Evolutionary conservation across 2,329 filamentous ascomycete species (phyloP).

Genomic region (Penicillium vulpinum): DNA sequence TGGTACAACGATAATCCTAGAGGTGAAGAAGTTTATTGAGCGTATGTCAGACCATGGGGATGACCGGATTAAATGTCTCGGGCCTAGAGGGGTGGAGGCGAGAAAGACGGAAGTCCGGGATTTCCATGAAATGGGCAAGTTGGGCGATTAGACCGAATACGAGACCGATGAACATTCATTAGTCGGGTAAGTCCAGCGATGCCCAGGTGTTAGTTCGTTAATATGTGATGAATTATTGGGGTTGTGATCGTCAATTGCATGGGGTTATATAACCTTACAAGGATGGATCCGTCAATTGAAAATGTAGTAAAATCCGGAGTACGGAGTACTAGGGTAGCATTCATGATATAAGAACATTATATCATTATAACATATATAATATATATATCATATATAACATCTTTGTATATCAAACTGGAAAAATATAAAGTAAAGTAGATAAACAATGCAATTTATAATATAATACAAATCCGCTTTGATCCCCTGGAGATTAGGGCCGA

Average conservation of each 20-base stretch:
- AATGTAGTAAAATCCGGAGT: too few relatives aligned
- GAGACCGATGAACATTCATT: background rate
- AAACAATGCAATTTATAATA: background rate
- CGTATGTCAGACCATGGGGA: background rate
- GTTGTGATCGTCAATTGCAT: too few relatives aligned
- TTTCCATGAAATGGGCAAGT: background rate
- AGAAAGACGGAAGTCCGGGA: background rate
- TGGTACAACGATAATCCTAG: background rate
- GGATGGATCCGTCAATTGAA: too few relatives aligned
- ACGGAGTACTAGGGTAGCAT: too few relatives aligned
- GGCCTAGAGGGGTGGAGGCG: background rate
- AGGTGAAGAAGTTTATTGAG: background rate
- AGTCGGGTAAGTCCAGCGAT: background rate
- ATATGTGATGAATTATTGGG: too few relatives aligned
- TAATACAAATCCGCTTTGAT: conserved; percentile 17
- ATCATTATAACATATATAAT: too few relatives aligned
- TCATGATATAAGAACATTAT: too few relatives aligned
- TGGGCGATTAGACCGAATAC: conserved; percentile 3
- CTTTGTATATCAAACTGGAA: too few relatives aligned
- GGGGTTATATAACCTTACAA: too few relatives aligned
- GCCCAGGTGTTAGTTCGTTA: too few relatives aligned
- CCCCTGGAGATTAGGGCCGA: conserved; percentile 15
- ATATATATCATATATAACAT: too few relatives aligned
- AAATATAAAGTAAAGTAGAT: too few relatives aligned
- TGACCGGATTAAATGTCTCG: background rate